phyloP scores from a whole-genome alignment of 2,329 filamentous ascomycete genomes.

The Aaosphaeria arxii region DNA sequence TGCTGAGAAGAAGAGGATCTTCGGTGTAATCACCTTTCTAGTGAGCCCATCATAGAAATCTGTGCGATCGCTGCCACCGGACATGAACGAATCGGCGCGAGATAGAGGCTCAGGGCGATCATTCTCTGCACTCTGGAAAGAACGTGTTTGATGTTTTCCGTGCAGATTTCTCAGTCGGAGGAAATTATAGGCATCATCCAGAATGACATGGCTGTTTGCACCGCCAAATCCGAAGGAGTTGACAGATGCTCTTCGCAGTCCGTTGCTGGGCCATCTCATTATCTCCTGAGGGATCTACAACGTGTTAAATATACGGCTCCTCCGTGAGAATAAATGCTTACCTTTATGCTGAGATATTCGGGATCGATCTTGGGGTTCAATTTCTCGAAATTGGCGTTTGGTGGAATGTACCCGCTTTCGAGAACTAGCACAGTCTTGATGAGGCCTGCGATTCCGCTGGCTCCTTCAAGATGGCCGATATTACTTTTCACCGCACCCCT shows the following conservation, averaged over 20 bases:
- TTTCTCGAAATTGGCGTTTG: constrained; percentile 4
- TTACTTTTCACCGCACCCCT: constrained; percentile 26
- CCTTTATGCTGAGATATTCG: not conserved
- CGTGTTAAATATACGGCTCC: too few species aligned
- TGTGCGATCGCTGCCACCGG: too few species aligned
- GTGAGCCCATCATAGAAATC: too few species aligned
- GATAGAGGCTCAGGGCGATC: too few species aligned
- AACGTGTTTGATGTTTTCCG: not conserved
- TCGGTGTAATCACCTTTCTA: too few species aligned
- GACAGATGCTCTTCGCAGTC: constrained; percentile 1
- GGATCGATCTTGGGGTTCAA: not conserved
- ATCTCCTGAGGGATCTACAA: too few species aligned
- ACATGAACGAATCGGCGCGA: too few species aligned
- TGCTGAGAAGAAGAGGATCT: too few species aligned
- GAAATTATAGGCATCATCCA: constrained; percentile 11
- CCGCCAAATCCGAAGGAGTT: constrained; percentile 18
- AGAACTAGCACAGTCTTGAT: constrained; percentile 35
- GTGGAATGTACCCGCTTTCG: constrained; percentile 26
- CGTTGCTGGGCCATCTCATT: constrained; percentile 2
- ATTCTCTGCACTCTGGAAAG: too few species aligned
- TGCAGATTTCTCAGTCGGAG: not conserved
- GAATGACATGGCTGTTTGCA: constrained; percentile 15
- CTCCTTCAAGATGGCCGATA: constrained; percentile 38
- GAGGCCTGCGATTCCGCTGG: constrained; percentile 29
- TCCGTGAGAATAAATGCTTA: not conserved